phyloP scores from a whole-genome alignment of 2,329 filamentous ascomycete genomes.

The Sporothrix dimorphospora region DNA sequence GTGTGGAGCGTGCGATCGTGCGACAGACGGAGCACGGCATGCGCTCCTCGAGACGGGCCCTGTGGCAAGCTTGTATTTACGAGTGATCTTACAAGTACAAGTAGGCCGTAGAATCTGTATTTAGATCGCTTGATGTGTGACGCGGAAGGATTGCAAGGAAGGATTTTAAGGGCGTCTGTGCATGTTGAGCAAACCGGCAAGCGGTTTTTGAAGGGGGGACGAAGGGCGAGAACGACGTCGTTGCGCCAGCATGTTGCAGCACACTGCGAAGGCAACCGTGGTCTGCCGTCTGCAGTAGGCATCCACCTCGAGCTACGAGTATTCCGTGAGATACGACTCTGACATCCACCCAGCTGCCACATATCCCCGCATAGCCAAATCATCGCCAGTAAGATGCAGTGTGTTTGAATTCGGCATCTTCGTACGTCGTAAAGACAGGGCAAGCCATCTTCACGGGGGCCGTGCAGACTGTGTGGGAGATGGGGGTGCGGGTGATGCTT shows the following conservation, averaged over 20 bases:
- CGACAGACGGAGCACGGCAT: constrained; percentile 5
- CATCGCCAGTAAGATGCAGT: too few relatives aligned
- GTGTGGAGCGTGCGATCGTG: neutral
- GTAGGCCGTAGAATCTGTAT: too few relatives aligned
- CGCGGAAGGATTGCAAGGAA: neutral
- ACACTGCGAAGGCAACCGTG: neutral
- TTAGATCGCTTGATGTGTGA: neutral
- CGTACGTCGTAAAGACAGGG: too few relatives aligned
- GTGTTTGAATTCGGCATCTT: too few relatives aligned
- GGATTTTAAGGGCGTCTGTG: neutral
- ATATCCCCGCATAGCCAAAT: neutral
- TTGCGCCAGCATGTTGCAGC: constrained; percentile 10
- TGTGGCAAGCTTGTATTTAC: neutral
- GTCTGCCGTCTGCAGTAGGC: neutral
- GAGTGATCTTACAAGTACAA: too few relatives aligned
- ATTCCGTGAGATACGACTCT: neutral
- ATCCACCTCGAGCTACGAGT: neutral
- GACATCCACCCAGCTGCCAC: neutral
- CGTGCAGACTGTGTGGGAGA: too few relatives aligned
- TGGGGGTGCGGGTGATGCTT: neutral
- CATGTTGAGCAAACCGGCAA: neutral
- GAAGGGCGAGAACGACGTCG: neutral
- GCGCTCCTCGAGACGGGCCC: neutral
- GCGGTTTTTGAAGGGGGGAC: neutral
- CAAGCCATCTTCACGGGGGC: too few relatives aligned